Percentiles rank a stretch among this genome's conserved stretches.
phyloP scores from a whole-genome alignment of 345 rosid genomes.

The Firmiana major region DNA sequence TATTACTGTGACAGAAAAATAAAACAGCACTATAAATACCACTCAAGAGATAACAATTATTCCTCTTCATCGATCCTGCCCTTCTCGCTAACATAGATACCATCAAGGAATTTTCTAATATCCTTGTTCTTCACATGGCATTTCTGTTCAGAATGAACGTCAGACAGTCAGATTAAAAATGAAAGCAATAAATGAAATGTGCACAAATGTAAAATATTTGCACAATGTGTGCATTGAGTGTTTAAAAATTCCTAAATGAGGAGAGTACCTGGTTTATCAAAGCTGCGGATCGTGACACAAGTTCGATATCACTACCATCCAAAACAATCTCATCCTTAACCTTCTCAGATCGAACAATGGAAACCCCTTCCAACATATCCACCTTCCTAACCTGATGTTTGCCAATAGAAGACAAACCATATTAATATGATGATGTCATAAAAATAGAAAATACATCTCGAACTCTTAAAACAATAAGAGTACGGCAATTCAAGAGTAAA shows the following conservation, averaged over 20 bases:
- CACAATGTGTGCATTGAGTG: background rate
- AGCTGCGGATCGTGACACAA: slow-evolving; percentile 58
- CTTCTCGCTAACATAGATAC: slow-evolving; percentile 61
- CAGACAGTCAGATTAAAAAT: background rate
- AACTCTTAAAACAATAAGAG: background rate
- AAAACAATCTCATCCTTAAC: slow-evolving; percentile 59
- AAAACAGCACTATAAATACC: background rate
- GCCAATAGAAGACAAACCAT: background rate
- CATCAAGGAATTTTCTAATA: slow-evolving; percentile 63
- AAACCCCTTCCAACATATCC: slow-evolving; percentile 59
- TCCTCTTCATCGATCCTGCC: slow-evolving; percentile 43
- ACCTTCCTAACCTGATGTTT: slow-evolving; percentile 50
- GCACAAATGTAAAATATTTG: background rate
- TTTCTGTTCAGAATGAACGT: slow-evolving; percentile 38
- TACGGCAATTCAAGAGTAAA: background rate
- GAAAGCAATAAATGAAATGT: background rate
- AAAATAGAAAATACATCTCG: background rate
- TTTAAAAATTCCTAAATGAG: background rate
- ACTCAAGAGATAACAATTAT: slow-evolving; percentile 17
- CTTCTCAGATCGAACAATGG: slow-evolving; percentile 52
- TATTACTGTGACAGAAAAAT: background rate
- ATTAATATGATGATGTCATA: background rate
- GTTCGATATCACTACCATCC: slow-evolving; percentile 63
- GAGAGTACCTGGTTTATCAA: slow-evolving; percentile 51
- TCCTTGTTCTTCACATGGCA: slow-evolving; percentile 70